Base-by-base conservation (phyloP, 257 asterid species). In the Marsdenia floribunda region DNA sequence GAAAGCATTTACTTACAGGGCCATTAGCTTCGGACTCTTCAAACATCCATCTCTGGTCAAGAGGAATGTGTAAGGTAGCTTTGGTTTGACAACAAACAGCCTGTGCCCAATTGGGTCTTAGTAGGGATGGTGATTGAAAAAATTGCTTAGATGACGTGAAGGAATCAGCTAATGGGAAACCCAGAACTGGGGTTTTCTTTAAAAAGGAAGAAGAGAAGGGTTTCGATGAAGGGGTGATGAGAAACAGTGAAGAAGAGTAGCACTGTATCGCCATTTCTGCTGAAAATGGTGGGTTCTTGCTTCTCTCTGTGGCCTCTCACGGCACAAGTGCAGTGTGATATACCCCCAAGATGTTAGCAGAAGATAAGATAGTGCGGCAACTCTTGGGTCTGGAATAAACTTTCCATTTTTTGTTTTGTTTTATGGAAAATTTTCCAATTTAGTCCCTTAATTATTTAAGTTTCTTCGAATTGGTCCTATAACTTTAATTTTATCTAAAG, bases 1-100 rank as follows among this genome's bases (percentile, higher is more conserved):
- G 44, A 38, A 76, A 70, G 33, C 29, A 9, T 29, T 77, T 63
- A 11, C 82, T 80, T 82, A 91, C 97, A 57, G 96, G 96, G 71
- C 98, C 98, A 54, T 80, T 68, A 68, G 91, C 64, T 55, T 80
- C 86, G 47, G 86, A 75, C 26, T 86, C 87, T 67, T 91, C 97
- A 70, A 93, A 93, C 97, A 93, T 91, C 96, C 96, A 93, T 67
- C 85, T 86, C 76, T 93, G 98, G 2, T 82, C 92, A 15, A 85
- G 61, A 26, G 97, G 97, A 4, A 91, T 71, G 67, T 73, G 58
- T 24, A 85, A 84, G 14, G 87, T 35, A 52, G 84, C 82, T 71
- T 85, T 88, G 7, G 83, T 92, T 78, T 88, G 88, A 84, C 93
- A 91, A 67, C 76, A 79, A 71, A 93, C 85, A 76, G 74, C 85